Conservation (phyloP, 148 eudicot species). For the Mesembryanthemum crystallinum region DNA sequence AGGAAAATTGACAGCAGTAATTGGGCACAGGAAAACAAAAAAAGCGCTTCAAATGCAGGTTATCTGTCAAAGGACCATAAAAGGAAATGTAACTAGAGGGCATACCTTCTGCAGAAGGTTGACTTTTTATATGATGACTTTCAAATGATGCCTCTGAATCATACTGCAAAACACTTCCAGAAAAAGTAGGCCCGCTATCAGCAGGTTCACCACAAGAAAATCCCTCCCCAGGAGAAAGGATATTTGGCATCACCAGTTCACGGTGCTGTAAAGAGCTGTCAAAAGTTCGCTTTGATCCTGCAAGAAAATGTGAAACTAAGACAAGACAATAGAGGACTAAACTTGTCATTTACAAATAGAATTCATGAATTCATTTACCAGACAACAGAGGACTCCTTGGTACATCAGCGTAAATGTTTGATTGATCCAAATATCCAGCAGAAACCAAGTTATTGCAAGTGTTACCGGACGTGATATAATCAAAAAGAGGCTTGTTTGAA, state of each 20-base stretch:
- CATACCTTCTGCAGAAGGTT: slow-evolving; percentile 31
- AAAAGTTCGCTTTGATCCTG: slow-evolving; percentile 41
- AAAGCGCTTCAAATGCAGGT: slow-evolving; percentile 3
- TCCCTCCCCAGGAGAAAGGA: slow-evolving; percentile 26
- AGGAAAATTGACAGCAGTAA: background rate
- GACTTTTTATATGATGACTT: slow-evolving; percentile 26
- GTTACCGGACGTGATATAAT: slow-evolving; percentile 18
- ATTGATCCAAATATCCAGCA: slow-evolving; percentile 17
- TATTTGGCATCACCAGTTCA: slow-evolving; percentile 36
- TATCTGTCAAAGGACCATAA: background rate
- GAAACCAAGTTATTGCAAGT: slow-evolving; percentile 16
- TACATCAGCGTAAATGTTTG: slow-evolving; percentile 17
- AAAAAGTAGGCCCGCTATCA: slow-evolving; percentile 42
- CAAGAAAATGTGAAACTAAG: slow-evolving; percentile 17
- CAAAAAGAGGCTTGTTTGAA: slow-evolving; percentile 10
- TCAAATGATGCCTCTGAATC: slow-evolving; percentile 41
- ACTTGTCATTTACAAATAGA: background rate
- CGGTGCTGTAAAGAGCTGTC: slow-evolving; percentile 20
- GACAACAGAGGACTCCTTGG: slow-evolving; percentile 11
- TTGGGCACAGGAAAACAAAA: background rate
- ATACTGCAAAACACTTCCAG: slow-evolving; percentile 40
- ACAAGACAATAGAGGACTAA: slow-evolving; percentile 1
- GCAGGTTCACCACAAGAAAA: slow-evolving; percentile 33
- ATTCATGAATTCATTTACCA: slow-evolving; percentile 20
- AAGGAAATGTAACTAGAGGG: slow-evolving; percentile 10